These are phyloP conservation scores for Protostelium mycophagum DNA, from an alignment of 78 protist genomes.

Conservation along the genomic window DNA sequence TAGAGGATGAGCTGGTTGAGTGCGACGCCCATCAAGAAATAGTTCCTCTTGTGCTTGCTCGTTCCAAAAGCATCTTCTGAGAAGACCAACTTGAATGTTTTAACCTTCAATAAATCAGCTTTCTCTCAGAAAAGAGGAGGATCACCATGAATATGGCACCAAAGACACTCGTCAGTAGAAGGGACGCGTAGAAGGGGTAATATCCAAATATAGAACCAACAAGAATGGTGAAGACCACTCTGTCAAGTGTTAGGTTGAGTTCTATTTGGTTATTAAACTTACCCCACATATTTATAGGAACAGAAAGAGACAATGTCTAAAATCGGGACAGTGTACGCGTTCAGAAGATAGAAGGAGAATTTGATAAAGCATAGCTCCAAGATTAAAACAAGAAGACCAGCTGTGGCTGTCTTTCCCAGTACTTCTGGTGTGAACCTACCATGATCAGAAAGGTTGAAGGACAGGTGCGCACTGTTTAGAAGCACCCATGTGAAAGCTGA, in stretches of 20 bases:
- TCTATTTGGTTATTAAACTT: neutral
- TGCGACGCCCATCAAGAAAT: neutral
- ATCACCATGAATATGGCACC: neutral
- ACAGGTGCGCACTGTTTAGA: neutral
- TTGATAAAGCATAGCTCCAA: constrained; percentile 38
- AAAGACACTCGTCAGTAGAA: neutral
- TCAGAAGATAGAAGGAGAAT: constrained; percentile 50
- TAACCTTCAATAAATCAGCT: neutral
- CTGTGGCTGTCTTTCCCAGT: constrained; percentile 36
- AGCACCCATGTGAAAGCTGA: constrained; percentile 51
- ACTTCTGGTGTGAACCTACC: constrained; percentile 54
- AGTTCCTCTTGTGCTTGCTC: neutral
- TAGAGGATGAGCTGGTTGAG: neutral
- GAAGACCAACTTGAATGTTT: neutral
- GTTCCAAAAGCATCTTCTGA: neutral
- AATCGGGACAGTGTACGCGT: constrained; percentile 37
- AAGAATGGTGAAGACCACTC: neutral
- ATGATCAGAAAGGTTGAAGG: neutral
- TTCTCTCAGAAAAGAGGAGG: neutral
- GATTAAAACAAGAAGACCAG: constrained; percentile 36
- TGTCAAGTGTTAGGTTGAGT: neutral
- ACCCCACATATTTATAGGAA: constrained; percentile 73
- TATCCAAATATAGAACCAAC: neutral
- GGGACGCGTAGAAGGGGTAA: neutral
- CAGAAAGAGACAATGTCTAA: constrained; percentile 59